Evolutionary conservation across 2,329 filamentous ascomycete species (phyloP), one percentile per base, ranked within the genome.

Genomic region (Stemphylium vesicarium): DNA sequence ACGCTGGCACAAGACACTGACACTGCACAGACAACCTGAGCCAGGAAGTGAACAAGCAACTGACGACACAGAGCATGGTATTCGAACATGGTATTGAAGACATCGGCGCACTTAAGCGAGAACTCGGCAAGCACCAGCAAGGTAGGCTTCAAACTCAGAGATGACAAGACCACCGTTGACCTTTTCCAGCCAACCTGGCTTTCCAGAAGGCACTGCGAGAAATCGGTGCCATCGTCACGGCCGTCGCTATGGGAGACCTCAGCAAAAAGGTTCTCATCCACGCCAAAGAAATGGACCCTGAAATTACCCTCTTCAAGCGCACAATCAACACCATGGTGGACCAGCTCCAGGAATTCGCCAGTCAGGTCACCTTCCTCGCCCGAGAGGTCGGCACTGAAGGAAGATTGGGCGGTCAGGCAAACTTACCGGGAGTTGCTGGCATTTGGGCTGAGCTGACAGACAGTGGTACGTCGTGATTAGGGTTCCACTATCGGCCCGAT

Each of bases 301-400:
- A 98, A 82, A 98, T 98, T 71, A 95, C 92, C 24, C 93, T 92
- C 9, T 98, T 98, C 82, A 98, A 98, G 80, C 88, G 92, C 69
- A 97, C 94, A 59, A 98, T 98, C 80, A 98, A 98, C 76, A 96
- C 91, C 64, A 98, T 98, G 94, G 96, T 98, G 86, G 94, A 98
- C 73, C 94, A 97, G 77, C 84, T 98, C 56, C 93, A 97, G 74
- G 91, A 96, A 56, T 98, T 98, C 77, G 94, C 94, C 62, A 96
- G 91, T 76, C 93, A 98, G 79, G 94, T 98, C 70, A 97, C 94
- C 31, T 89, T 92, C 64, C 88, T 98, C 65, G 94, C 94, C 48
- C 90, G 92, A 75, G 94, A 98, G 77, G 94, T 98, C 80, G 94
- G 94, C 66, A 98, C 94, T 11, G 93, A 98, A 76, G 94, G 94